Conservation (phyloP, 768 basidiomycete species). For the Boletus subparvulus region DNA sequence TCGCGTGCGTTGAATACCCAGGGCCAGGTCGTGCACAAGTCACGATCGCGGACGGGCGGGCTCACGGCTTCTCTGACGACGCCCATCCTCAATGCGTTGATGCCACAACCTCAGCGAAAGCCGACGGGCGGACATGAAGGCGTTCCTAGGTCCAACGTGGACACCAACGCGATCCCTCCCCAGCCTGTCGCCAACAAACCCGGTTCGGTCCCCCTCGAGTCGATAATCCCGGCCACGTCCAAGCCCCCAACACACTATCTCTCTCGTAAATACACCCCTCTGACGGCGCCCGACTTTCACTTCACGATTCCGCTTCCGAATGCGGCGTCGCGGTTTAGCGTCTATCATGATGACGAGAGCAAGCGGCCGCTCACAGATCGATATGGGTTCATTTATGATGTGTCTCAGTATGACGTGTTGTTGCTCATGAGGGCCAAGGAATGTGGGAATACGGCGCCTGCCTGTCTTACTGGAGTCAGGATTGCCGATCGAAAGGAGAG, state of each 20-base stretch:
- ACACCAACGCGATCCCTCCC: constrained; percentile 14
- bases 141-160: constrained; percentile 8
- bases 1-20: constrained; percentile 46
- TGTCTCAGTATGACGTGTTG: constrained; percentile 76
- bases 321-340: constrained; percentile 53
- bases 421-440: constrained; percentile 71
- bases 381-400: constrained; percentile 89
- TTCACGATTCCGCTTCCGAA: constrained; percentile 64
- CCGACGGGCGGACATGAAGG: constrained; percentile 30
- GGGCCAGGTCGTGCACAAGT: constrained; percentile 33
- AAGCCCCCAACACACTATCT: constrained; percentile 87
- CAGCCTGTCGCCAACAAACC: constrained; percentile 32
- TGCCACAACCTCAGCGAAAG: constrained; percentile 51
- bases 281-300: constrained; percentile 72
- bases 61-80: constrained; percentile 45
- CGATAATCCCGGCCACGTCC: constrained; percentile 75
- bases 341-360: constrained; percentile 50
- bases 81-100: constrained; percentile 61
- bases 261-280: constrained; percentile 68
- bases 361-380: constrained; percentile 75
- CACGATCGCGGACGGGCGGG: constrained; percentile 37
- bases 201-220: constrained; percentile 66
- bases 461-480: constrained; percentile 83
- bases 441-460: constrained; percentile 74
- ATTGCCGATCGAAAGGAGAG: constrained; percentile 82